Percentiles rank a stretch among this genome's conserved stretches.
Conservation (phyloP, 176 grass and related monocot genomes). For the Cymbopogon citratus region DNA sequence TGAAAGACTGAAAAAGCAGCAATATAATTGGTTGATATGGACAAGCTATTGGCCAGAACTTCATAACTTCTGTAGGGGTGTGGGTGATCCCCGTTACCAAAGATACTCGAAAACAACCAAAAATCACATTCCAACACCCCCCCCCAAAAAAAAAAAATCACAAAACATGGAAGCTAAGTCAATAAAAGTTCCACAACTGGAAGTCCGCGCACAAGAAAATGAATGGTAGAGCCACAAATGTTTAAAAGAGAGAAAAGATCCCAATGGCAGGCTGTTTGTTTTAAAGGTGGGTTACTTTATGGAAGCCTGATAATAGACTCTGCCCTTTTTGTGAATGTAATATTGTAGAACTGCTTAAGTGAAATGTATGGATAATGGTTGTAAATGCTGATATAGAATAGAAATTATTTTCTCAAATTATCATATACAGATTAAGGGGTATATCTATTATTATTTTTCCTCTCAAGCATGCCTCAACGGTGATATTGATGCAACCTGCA, state of each 20-base stretch:
- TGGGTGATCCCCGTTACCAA: not conserved
- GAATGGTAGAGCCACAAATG: not conserved
- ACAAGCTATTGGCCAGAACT: not conserved
- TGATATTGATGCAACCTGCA: not conserved
- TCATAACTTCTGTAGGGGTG: not conserved
- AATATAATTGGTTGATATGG: not conserved
- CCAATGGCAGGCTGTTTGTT: not conserved
- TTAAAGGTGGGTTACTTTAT: not conserved
- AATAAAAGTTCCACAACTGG: not conserved
- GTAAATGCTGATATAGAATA: not conserved
- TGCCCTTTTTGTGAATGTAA: not conserved
- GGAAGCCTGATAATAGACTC: not conserved
- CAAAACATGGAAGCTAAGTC: not conserved
- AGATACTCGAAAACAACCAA: not conserved
- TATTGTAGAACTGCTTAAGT: not conserved
- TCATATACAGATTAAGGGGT: not conserved
- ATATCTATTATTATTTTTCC: not conserved
- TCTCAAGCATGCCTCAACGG: not conserved
- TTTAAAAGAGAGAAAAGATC: not conserved
- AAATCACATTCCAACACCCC: not conserved
- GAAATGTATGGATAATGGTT: not conserved
- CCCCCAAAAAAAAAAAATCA: not conserved
- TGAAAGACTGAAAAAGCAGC: not conserved
- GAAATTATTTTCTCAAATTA: not conserved
- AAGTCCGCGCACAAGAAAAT: not conserved